Evolutionary conservation across 208 protist species (phyloP).

Genomic region (Crithidia expoeki): DNA sequence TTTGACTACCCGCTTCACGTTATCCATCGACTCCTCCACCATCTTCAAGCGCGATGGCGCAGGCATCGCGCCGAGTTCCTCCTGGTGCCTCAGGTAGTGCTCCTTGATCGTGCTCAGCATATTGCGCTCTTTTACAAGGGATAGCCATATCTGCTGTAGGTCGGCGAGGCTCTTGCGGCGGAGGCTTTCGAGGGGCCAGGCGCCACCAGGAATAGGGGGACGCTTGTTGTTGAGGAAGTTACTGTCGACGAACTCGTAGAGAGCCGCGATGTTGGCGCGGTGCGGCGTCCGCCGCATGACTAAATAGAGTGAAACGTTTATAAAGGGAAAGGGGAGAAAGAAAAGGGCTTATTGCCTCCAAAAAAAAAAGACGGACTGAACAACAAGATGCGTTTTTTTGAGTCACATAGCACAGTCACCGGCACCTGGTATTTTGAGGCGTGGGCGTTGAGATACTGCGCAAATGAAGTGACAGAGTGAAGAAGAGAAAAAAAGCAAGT

Average conservation of each 20-base stretch:
- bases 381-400: no score
- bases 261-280: conserved; percentile 54
- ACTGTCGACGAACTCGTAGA: conserved; percentile 92
- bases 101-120: conserved; percentile 85
- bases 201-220: conserved; percentile 81
- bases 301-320: no score
- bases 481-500: no score
- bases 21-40: conserved; percentile 84
- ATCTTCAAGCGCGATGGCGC: conserved; percentile 86
- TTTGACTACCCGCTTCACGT: conserved; percentile 77
- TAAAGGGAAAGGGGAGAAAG: no score
- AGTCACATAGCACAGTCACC: no score
- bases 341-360: no score
- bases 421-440: no score
- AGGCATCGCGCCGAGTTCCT: conserved; percentile 91
- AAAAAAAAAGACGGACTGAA: no score
- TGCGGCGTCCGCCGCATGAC: conserved; percentile 36
- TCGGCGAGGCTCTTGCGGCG: conserved; percentile 90
- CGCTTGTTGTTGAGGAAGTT: conserved; percentile 92
- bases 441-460: no score
- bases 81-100: conserved; percentile 90
- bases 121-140: conserved; percentile 92
- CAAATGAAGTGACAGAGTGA: no score
- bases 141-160: conserved; percentile 93
- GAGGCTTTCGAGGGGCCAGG: conserved; percentile 85